Evolutionary conservation across 768 basidiomycete genomes (phyloP).

Genomic region (Mycena venus): DNA sequence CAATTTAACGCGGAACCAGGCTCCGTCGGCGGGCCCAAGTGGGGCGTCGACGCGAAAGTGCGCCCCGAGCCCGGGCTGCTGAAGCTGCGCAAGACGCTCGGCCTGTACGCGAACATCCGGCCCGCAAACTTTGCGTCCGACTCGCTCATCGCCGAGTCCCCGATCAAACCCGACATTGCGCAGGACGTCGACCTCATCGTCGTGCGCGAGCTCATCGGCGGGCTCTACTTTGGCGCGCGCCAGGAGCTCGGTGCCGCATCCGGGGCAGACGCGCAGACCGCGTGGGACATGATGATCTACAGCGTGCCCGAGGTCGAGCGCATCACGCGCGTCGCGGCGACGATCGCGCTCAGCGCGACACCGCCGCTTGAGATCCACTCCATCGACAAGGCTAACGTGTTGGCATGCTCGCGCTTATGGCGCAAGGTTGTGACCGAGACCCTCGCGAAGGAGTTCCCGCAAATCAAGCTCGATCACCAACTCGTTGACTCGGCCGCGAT

Average conservation of each 20-base stretch:
- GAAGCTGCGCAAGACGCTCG: conserved; percentile 89
- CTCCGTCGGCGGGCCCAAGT: conserved; percentile 98
- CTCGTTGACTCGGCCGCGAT: conserved; percentile 97
- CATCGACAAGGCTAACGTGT: conserved; percentile 98
- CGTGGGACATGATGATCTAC: conserved; percentile 96
- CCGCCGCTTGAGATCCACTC: conserved; percentile 94
- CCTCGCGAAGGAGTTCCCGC: conserved; percentile 87
- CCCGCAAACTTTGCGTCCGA: conserved; percentile 96
- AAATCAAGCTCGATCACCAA: conserved; percentile 89
- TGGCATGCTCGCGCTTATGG: conserved; percentile 96
- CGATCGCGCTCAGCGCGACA: conserved; percentile 85
- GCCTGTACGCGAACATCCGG: conserved; percentile 97
- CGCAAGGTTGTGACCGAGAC: conserved; percentile 92
- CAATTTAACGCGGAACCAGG: conserved; percentile 60
- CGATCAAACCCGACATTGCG: conserved; percentile 88
- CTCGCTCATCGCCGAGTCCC: conserved; percentile 87
- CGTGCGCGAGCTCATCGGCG: conserved; percentile 96
- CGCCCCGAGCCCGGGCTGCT: conserved; percentile 95
- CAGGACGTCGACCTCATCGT: conserved; percentile 93
- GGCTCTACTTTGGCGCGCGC: conserved; percentile 94
- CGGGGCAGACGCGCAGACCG: conserved; percentile 64
- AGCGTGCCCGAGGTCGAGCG: conserved; percentile 92
- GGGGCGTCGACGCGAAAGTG: conserved; percentile 91
- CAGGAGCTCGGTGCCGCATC: conserved; percentile 85
- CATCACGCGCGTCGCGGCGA: conserved; percentile 95